phyloP scores from a whole-genome alignment of 192 early-diverging fungal genomes.

The Rhizophagus clarus region DNA sequence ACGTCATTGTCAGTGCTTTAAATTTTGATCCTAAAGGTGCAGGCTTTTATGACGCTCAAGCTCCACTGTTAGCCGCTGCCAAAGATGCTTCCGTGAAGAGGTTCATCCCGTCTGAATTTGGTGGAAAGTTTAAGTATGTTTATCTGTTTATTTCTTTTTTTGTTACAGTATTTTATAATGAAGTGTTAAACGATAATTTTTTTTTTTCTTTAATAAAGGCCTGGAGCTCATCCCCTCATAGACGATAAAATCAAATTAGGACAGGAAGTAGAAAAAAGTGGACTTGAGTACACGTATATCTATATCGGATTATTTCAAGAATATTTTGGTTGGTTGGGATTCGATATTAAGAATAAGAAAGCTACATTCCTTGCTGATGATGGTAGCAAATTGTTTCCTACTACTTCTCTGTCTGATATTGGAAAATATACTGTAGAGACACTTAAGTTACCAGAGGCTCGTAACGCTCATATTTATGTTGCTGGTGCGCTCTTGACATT shows the following conservation, averaged over 20 bases:
- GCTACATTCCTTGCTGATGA: background rate
- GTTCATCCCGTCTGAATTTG: too few relatives aligned
- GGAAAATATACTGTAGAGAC: too few relatives aligned
- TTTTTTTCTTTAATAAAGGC: background rate
- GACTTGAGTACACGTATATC: slow-evolving; percentile 14
- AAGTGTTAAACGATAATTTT: too few relatives aligned
- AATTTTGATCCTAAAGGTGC: too few relatives aligned
- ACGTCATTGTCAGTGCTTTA: too few relatives aligned
- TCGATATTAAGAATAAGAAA: slow-evolving; percentile 16
- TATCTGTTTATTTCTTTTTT: too few relatives aligned
- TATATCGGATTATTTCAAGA: slow-evolving; percentile 1
- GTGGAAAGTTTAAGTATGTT: too few relatives aligned
- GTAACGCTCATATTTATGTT: background rate
- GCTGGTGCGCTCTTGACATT: background rate
- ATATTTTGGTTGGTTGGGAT: background rate
- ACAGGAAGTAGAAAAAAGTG: slow-evolving; percentile 10
- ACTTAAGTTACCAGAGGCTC: too few relatives aligned
- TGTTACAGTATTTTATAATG: too few relatives aligned
- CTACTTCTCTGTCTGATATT: background rate
- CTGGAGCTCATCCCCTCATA: background rate
- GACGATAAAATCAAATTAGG: background rate
- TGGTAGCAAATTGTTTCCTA: background rate
- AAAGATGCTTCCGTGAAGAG: too few relatives aligned
- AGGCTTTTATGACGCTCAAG: too few relatives aligned
- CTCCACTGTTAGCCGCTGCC: too few relatives aligned